phyloP scores from a whole-genome alignment of 331 rosid genomes.

The Acacia concinna region DNA sequence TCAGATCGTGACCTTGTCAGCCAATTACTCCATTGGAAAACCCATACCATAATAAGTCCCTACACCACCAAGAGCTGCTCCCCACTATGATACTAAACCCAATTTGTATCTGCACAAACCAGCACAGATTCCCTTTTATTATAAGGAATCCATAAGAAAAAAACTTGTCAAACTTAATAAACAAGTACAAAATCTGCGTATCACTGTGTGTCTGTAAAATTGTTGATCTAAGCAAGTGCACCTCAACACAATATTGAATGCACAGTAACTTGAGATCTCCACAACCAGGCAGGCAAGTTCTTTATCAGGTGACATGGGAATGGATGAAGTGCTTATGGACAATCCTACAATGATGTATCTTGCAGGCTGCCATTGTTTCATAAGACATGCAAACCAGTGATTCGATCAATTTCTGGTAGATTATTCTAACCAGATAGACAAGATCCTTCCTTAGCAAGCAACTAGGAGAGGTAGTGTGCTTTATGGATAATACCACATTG shows the following conservation, averaged over 20 bases:
- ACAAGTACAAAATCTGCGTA: not conserved
- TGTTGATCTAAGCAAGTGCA: not conserved
- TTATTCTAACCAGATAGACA: no score
- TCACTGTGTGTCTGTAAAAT: not conserved
- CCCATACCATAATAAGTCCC: not conserved
- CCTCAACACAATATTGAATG: no score
- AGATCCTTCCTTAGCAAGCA: no score
- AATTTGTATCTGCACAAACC: not conserved
- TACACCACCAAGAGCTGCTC: not conserved
- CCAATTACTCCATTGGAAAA: not conserved
- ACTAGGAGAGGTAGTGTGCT: no score
- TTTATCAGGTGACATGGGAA: constrained; percentile 21
- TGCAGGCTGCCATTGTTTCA: constrained; percentile 26
- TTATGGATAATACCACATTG: no score
- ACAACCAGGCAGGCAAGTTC: constrained; percentile 4
- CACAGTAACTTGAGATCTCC: no score
- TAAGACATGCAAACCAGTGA: not conserved
- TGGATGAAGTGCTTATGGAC: constrained; percentile 11
- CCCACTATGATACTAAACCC: not conserved
- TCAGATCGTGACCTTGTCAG: not conserved
- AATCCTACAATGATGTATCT: constrained; percentile 22
- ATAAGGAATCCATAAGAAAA: not conserved
- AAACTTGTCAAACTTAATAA: not conserved
- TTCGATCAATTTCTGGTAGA: no score
- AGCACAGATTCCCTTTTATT: not conserved